phyloP scores from a whole-genome alignment of 495 filamentous ascomycete genomes.

The Aspergillus ellipticus region DNA sequence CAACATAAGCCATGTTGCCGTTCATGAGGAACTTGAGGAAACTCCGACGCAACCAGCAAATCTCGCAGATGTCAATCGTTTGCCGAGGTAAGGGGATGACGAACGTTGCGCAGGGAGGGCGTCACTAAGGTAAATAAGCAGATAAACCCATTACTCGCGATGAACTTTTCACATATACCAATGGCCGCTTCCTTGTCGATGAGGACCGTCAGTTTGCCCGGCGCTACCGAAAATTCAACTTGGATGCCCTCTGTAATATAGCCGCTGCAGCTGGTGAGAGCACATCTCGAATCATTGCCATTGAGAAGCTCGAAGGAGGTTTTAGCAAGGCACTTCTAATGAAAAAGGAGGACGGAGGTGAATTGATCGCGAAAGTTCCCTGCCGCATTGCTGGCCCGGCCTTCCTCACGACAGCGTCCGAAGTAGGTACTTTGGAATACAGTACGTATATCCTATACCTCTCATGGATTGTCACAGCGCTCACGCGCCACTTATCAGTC shows the following conservation, averaged over 20 bases:
- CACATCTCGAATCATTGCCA: conserved; percentile 18
- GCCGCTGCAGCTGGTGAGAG: conserved; percentile 17
- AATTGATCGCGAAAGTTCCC: conserved; percentile 37
- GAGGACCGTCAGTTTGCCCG: conserved; percentile 27
- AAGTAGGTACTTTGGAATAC: conserved; percentile 36
- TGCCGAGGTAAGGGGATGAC: too few relatives aligned
- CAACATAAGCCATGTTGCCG: too few relatives aligned
- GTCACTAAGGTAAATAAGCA: too few relatives aligned
- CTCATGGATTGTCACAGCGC: not conserved
- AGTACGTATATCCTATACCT: conserved; percentile 16
- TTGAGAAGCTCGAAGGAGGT: conserved; percentile 38
- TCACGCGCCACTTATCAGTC: conserved; percentile 18
- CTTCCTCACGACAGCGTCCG: conserved; percentile 29
- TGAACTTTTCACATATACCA: conserved; percentile 33
- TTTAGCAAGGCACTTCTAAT: conserved; percentile 39
- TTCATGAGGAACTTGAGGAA: too few relatives aligned
- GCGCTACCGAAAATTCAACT: conserved; percentile 28
- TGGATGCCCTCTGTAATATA: conserved; percentile 29
- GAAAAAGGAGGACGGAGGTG: conserved; percentile 27
- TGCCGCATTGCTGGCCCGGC: conserved; percentile 31
- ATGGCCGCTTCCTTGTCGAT: conserved; percentile 31
- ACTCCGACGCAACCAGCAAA: too few relatives aligned
- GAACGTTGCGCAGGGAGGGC: too few relatives aligned
- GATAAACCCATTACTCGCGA: conserved; percentile 10
- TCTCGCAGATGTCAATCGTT: too few relatives aligned